Evolutionary conservation across 2,329 filamentous ascomycete genomes (phyloP).

Genomic region (Gaeumannomyces sp.): DNA sequence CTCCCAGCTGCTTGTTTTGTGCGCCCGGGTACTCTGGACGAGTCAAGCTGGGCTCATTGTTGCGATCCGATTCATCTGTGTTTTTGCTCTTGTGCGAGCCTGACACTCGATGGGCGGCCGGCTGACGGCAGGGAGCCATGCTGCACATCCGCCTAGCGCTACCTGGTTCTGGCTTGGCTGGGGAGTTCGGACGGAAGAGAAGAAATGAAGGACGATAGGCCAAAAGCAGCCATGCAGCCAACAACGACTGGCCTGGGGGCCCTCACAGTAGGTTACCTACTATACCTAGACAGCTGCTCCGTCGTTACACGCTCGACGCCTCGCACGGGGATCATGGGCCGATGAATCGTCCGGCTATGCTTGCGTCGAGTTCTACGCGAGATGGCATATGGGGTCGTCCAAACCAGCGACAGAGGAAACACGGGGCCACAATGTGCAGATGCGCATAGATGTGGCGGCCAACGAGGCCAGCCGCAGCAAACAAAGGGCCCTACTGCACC

Average conservation of each 20-base stretch:
- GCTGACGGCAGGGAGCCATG: neutral
- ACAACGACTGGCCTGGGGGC: too few species aligned
- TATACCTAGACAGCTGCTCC: too few species aligned
- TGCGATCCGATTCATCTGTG: neutral
- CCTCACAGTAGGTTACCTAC: too few species aligned
- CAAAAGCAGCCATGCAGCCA: too few species aligned
- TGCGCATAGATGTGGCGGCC: neutral
- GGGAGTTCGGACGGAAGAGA: too few species aligned
- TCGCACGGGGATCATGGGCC: neutral
- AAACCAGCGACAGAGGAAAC: neutral
- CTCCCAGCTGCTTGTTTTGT: neutral
- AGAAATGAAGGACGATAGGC: too few species aligned
- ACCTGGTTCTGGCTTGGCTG: too few species aligned
- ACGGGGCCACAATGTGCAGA: neutral
- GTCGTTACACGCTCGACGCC: neutral
- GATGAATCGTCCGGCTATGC: neutral
- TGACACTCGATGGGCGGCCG: neutral
- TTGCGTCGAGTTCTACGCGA: neutral
- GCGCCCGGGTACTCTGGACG: neutral
- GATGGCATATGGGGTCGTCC: neutral
- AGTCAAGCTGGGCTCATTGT: neutral
- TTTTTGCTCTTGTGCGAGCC: neutral
- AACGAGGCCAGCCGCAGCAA: neutral
- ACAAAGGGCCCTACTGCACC: neutral
- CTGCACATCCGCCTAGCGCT: too few species aligned